Conservation (phyloP, 176 grass and related monocot genomes). For the Triticum dicoccoides region DNA sequence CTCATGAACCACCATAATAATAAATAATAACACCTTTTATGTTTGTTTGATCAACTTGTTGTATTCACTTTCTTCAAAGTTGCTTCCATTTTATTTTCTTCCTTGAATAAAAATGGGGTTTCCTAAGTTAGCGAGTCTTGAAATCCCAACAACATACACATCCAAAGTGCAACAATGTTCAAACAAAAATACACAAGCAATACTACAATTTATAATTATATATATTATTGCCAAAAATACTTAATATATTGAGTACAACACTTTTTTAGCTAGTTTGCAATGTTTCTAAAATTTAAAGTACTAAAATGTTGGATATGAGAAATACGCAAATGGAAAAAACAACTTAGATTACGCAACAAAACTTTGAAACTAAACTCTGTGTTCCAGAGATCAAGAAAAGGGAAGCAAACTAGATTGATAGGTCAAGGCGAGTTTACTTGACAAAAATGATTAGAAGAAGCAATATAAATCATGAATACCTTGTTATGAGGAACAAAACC, state of each 20-base stretch:
- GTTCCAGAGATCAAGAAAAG: background rate
- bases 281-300: background rate
- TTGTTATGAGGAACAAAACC: no score
- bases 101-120: background rate
- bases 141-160: background rate
- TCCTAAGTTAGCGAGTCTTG: background rate
- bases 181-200: background rate
- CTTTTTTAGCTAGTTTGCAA: background rate
- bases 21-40: background rate
- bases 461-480: no score
- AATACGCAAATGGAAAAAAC: background rate
- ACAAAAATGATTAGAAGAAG: no score
- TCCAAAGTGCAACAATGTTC: background rate
- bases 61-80: background rate
- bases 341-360: background rate
- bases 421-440: background rate
- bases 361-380: background rate
- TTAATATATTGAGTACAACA: background rate
- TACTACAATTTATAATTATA: background rate
- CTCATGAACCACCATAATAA: background rate
- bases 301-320: background rate
- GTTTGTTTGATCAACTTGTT: background rate
- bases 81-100: background rate
- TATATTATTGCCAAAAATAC: background rate
- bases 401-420: background rate